These are phyloP conservation scores for Cryoendolithus antarcticus DNA, from an alignment of 2,329 filamentous ascomycete genomes.

Conservation along the genomic window DNA sequence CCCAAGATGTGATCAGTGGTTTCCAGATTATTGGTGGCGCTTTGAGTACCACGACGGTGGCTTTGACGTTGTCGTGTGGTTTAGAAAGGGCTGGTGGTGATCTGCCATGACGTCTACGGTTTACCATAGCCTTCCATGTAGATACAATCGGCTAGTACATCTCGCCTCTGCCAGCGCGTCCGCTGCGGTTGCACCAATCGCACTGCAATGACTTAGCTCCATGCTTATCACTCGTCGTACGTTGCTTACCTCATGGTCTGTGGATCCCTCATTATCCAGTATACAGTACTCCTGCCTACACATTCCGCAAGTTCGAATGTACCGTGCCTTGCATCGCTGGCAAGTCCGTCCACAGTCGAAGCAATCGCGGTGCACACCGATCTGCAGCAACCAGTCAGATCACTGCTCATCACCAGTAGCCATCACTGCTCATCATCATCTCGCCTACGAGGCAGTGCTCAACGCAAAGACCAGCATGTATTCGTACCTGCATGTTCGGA, in stretches of 20 bases:
- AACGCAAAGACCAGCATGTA: conserved; percentile 35
- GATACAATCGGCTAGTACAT: too few species aligned
- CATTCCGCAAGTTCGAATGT: conserved; percentile 57
- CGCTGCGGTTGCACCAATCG: conserved; percentile 26
- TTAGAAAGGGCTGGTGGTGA: too few species aligned
- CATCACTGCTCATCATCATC: conserved; percentile 40
- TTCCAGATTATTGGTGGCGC: too few species aligned
- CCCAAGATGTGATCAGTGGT: too few species aligned
- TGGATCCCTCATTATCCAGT: conserved; percentile 71
- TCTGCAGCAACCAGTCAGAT: conserved; percentile 12
- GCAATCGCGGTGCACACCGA: conserved; percentile 55
- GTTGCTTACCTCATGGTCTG: conserved; percentile 38
- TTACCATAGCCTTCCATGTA: too few species aligned
- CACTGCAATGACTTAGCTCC: conserved; percentile 16
- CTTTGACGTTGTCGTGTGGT: too few species aligned
- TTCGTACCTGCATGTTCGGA: too few species aligned
- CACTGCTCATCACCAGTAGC: conserved; percentile 44
- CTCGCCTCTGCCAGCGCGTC: conserved; percentile 9
- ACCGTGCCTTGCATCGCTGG: conserved; percentile 57
- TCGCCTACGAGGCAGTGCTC: conserved; percentile 39
- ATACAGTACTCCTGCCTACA: conserved; percentile 75
- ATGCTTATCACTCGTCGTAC: neutral
- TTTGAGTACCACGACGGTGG: too few species aligned
- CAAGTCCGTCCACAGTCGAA: conserved; percentile 83
- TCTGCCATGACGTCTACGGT: too few species aligned